phyloP scores from a whole-genome alignment of 352 stramenopile genomes.

The Lagenidium sp. region DNA sequence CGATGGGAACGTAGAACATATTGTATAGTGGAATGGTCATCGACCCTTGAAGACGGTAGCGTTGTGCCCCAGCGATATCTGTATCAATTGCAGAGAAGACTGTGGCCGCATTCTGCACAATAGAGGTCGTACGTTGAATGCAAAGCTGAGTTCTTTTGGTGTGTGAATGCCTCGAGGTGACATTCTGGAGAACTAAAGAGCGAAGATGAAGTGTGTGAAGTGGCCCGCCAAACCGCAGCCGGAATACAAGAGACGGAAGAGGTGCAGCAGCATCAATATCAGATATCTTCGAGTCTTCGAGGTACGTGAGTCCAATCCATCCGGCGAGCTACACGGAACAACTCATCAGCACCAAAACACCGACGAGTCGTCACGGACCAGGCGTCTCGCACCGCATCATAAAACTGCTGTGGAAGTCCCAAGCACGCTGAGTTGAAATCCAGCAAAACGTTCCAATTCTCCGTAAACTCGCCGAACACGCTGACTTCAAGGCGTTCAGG shows the following conservation, averaged over 20 bases:
- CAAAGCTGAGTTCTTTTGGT: slow-evolving; percentile 22
- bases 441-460: slow-evolving; percentile 45
- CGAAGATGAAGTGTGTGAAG: slow-evolving; percentile 32
- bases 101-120: slow-evolving; percentile 38
- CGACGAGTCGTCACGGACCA: neutral
- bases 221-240: slow-evolving; percentile 22
- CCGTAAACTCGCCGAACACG: slow-evolving; percentile 44
- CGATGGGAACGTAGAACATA: slow-evolving; percentile 54
- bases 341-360: neutral
- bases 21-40: slow-evolving; percentile 49
- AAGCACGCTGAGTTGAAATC: slow-evolving; percentile 57
- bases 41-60: slow-evolving; percentile 39
- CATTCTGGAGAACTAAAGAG: slow-evolving; percentile 22
- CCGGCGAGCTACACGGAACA: slow-evolving; percentile 36
- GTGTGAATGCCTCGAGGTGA: slow-evolving; percentile 1
- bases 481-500: too few relatives aligned
- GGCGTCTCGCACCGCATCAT: slow-evolving; percentile 27
- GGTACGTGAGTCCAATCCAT: slow-evolving; percentile 37
- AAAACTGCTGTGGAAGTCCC: slow-evolving; percentile 50
- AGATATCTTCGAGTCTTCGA: slow-evolving; percentile 32
- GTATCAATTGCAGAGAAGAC: slow-evolving; percentile 37
- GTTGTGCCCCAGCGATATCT: slow-evolving; percentile 25
- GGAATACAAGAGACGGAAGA: slow-evolving; percentile 35
- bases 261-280: slow-evolving; percentile 15
- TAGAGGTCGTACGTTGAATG: slow-evolving; percentile 42